Base-by-base conservation (phyloP, 768 basidiomycete genomes). In the Terana coerulea region DNA sequence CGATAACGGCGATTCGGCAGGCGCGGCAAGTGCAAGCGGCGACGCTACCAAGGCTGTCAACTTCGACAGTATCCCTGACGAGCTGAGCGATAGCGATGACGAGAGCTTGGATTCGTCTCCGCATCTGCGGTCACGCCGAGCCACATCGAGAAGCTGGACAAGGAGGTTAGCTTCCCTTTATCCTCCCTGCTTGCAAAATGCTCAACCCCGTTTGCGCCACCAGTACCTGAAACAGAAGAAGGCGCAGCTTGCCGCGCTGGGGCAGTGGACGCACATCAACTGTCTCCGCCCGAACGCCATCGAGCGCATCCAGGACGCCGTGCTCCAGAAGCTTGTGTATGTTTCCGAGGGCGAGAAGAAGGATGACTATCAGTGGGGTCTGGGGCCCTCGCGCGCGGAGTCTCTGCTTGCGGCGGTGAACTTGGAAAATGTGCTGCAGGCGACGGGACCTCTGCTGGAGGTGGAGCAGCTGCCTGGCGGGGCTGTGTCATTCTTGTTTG, bases 191-290 rank as follows among this genome's bases (percentile, higher is more conserved):
- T 42, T 36, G n/a, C 35, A 39, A 46, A 6, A 29, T 31, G 11
- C 29, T 24, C 11, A 17, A 19, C 24, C 29, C 21, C 33, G 25
- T 24, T n/a, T n/a, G 19, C 3, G 35, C 8, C 28, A 25, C 36
- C 33, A 88, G 89, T 82, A 84, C 57, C 55, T 81, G 55, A 76
- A 78, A 60, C 86, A 81, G 69, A 85, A 87, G 72, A 81, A 78
- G 58, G 75, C 73, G 8, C 83, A 74, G 47, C 76, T 95, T 31
- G 83, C 86, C 5, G 75, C 84, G 3, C 75, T 95, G 28, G 79
- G 81, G 37, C 81, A 89, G 61, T 95, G 92, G 91, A 84, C 77
- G 21, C 93, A 95, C 62, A 79, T 92, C 66, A 81, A 91, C 62
- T 89, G 90, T 62, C 68, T 88, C 17, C 72, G 69, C 39, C 58